Conservation (phyloP, 257 asterid species). For the Lycium barbarum region DNA sequence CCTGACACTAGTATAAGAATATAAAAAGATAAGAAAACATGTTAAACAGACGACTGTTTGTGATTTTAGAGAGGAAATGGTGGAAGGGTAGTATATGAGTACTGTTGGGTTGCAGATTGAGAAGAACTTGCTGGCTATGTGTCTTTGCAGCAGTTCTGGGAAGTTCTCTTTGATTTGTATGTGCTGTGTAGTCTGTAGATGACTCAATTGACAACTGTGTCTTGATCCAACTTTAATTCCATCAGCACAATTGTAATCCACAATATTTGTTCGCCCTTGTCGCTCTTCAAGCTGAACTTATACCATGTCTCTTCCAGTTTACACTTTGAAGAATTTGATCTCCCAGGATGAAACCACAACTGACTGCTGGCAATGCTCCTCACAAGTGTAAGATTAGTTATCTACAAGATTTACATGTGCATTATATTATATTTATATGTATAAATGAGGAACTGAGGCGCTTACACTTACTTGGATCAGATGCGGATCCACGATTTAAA, state of each 20-base stretch:
- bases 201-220: neutral
- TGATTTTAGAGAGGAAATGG: no score
- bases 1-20: no score
- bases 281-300: slow-evolving; percentile 11
- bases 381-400: slow-evolving; percentile 67
- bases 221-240: neutral
- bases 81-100: no score
- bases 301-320: slow-evolving; percentile 53
- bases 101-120: no score
- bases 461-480: neutral
- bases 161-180: neutral
- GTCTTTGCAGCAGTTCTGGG: neutral
- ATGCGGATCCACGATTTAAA: no score
- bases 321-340: slow-evolving; percentile 77
- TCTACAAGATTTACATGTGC: neutral
- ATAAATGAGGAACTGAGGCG: neutral
- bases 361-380: slow-evolving; percentile 50
- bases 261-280: neutral
- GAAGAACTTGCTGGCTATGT: no score
- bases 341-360: slow-evolving; percentile 69
- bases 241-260: slow-evolving; percentile 19
- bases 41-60: no score
- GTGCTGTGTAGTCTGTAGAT: neutral
- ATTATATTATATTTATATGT: neutral
- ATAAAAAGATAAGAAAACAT: no score